These are phyloP conservation scores for Penicillium silybi DNA, from an alignment of 495 filamentous ascomycete species.

Conservation along the genomic window DNA sequence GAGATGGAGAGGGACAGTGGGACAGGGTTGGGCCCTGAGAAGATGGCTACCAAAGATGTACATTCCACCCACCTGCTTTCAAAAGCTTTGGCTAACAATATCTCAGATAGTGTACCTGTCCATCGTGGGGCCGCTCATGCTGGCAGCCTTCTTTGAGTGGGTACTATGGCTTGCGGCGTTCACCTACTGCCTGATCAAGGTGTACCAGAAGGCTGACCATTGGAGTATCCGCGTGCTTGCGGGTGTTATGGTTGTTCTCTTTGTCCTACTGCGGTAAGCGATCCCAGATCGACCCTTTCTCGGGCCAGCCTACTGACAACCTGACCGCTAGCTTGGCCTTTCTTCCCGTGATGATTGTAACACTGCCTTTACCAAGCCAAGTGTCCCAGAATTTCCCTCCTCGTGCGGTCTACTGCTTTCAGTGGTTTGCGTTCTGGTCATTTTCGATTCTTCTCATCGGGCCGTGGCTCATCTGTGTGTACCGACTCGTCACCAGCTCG, in stretches of 20 bases:
- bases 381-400: conserved; percentile 68
- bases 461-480: conserved; percentile 92
- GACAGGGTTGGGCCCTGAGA: neutral
- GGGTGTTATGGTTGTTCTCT: conserved; percentile 67
- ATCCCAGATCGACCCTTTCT: neutral
- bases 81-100: neutral
- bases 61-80: conserved; percentile 13
- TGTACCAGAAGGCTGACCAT: conserved; percentile 85
- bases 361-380: conserved; percentile 74
- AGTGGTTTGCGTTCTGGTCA: conserved; percentile 97
- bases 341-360: conserved; percentile 91
- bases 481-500: conserved; percentile 80
- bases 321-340: conserved; percentile 64
- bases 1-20: neutral
- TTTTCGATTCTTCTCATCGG: conserved; percentile 80
- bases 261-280: conserved; percentile 68
- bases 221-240: conserved; percentile 76
- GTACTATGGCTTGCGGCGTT: conserved; percentile 91
- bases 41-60: conserved; percentile 60
- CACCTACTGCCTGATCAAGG: conserved; percentile 84
- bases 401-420: conserved; percentile 63
- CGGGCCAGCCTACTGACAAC: neutral
- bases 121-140: conserved; percentile 77
- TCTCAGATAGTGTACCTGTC: conserved; percentile 72
- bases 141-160: conserved; percentile 89